A percentile compares a stretch with the other conserved stretches of the same genome.
These are phyloP conservation scores for Morella rubra DNA, from an alignment of 306 rosid genomes.

Conservation along the genomic window DNA sequence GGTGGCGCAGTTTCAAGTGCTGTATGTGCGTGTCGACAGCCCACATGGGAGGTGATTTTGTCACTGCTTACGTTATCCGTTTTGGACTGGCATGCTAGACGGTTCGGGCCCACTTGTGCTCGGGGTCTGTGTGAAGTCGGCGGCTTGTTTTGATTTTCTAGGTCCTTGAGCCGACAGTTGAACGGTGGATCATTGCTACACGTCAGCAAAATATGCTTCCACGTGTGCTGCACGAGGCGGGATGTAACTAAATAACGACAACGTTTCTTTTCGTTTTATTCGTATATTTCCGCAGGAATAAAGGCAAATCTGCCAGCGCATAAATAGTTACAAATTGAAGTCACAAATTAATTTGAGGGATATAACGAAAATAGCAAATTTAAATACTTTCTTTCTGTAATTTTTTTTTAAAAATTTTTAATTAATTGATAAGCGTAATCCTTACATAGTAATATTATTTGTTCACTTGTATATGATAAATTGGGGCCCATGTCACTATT, in stretches of 20 bases:
- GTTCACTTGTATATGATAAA: too few species aligned
- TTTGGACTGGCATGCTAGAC: slow-evolving; percentile 52
- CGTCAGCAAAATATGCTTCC: slow-evolving; percentile 13
- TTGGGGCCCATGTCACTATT: too few species aligned
- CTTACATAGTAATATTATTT: too few species aligned
- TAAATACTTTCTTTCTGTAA: too few species aligned
- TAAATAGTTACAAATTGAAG: too few species aligned
- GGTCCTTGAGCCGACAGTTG: slow-evolving; percentile 1
- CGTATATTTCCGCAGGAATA: too few species aligned
- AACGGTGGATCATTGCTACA: slow-evolving; percentile 28
- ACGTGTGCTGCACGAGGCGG: slow-evolving; percentile 37
- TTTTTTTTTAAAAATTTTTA: too few species aligned
- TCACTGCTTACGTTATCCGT: slow-evolving; percentile 79
- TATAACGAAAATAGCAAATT: too few species aligned
- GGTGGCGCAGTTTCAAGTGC: slow-evolving; percentile 42
- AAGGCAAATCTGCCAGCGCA: too few species aligned
- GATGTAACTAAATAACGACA: background rate
- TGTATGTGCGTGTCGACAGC: slow-evolving; percentile 50
- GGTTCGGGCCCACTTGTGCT: slow-evolving; percentile 38
- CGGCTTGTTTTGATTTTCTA: slow-evolving; percentile 36
- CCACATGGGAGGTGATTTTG: slow-evolving; percentile 53
- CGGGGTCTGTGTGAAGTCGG: slow-evolving; percentile 43
- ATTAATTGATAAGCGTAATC: too few species aligned
- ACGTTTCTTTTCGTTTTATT: background rate
- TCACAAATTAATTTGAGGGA: too few species aligned